phyloP scores from a whole-genome alignment of 495 filamentous ascomycete species.

The Trichoderma orchidacearum region DNA sequence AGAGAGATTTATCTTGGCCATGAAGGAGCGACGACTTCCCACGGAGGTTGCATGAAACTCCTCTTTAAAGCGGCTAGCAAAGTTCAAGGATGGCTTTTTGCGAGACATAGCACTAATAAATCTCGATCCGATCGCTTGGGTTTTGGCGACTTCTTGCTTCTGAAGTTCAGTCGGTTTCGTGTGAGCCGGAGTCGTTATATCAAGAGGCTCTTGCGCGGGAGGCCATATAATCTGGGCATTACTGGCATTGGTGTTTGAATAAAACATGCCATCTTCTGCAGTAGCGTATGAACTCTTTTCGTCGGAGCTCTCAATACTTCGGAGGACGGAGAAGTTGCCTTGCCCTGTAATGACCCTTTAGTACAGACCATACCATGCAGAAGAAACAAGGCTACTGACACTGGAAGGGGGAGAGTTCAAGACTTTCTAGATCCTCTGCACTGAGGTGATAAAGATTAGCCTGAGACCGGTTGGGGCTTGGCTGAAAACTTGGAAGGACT shows the following conservation, averaged over 20 bases:
- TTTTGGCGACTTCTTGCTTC: neutral
- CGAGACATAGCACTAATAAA: neutral
- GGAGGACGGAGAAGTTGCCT: neutral
- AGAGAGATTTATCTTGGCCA: slow-evolving; percentile 1
- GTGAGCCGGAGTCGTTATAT: neutral
- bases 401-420: neutral
- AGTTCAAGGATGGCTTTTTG: neutral
- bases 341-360: neutral
- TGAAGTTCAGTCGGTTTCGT: neutral
- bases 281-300: neutral
- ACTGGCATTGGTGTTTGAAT: neutral
- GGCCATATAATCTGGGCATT: neutral
- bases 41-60: neutral
- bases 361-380: neutral
- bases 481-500: neutral
- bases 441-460: neutral
- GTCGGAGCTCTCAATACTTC: neutral
- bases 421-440: neutral
- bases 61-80: slow-evolving; percentile 2
- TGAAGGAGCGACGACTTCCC: neutral
- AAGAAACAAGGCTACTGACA: neutral
- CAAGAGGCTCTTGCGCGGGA: neutral
- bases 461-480: neutral
- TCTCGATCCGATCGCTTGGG: slow-evolving; percentile 1
- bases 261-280: neutral